Base-by-base conservation (phyloP, 768 basidiomycete genomes). In the Roridomyces roridus region DNA sequence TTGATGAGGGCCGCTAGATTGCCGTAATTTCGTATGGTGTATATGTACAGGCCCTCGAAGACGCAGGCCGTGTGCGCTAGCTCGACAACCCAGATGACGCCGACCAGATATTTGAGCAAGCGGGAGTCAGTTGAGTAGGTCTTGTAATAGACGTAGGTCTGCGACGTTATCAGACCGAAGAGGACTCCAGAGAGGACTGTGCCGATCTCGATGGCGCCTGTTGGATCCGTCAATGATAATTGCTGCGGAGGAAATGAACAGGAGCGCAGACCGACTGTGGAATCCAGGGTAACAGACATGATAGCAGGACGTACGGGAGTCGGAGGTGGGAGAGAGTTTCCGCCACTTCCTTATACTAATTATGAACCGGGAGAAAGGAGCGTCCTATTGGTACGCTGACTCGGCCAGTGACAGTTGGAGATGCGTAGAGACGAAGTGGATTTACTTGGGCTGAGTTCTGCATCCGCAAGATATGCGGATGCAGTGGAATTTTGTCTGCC, bases 81-180 rank as follows among this genome's bases (percentile, higher is more conserved):
- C 40, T 52, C 51, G 7, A 52, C 18, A 18, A 17, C 43, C n/a
- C 31, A 18, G 41, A 35, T 1, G 36, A 10, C 5, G 37, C 51
- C n/a, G 20, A 52, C 51, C 14, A 44, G 34, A 20, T 9, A 31
- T 25, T 52, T 52, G 3, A 20, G 44, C 14, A 52, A 45, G 5
- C 25, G 42, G 14, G 43, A n/a, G 43, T 52, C 51, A 24, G 17
- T 2, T 2, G 51, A 43, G 25, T 26, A 52, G 42, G 9, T 44
- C 34, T 52, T 52, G 51, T 34, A 52, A 43, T 52, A 52, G 10
- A 52, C 41, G 26, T 52, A 52, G 9, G 43, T 52, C 31, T 52
- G 51, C 1, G 42, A 35, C 24, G 51, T 52, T n/a, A 52, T 52
- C 34, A 52, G 51, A 45, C 51, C 51, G 29, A 52, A 52, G 23